Base-by-base conservation (phyloP, 2,329 filamentous ascomycete genomes). In the Clarireedia monteithiana region DNA sequence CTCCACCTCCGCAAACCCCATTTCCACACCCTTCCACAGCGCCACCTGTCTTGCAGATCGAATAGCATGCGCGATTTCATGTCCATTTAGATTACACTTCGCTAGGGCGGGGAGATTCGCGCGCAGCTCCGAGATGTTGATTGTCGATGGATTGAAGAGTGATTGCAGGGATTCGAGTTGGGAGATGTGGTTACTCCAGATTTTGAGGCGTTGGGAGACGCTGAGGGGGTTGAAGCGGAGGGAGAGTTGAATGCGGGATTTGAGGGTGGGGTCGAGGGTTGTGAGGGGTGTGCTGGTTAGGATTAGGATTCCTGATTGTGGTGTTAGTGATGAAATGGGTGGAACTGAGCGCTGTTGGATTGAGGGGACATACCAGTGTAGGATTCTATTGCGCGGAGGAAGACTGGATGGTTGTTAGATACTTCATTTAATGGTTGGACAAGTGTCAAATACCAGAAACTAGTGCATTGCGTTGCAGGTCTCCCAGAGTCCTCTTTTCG, bases 151-250 rank as follows among this genome's bases (percentile, higher is more conserved):
- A 0, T 26, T 56, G 23, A 56, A 52, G 1, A 56, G 38, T 2
- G 53, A 56, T 68, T 55, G 58, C 70, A 58, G 45, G 66, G 4
- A 72, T 84, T 3, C 75, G 78, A 2, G 63, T 80, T 49, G 36
- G 2, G 30, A 7, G 9, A 62, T 57, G 26, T 60, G 54, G 2
- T 14, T 38, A 14, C 48, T 47, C 60, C 60, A 60, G 23, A 62
- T 46, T 15, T 53, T 50, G 24, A 12, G n/a, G 45, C 60, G 53
- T 24, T 56, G 46, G 2, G 34, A 23, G 26, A 48, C 27, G 14
- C 30, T 50, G 3, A 62, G 44, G 23, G 55, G 34, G 3, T 23
- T 24, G 48, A 71, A 71, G 17, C 60, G 57, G 4, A 71, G 55
- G 1, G 63, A 58, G 10, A 71, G 60, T 48, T 71, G 69, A 50